phyloP scores from a whole-genome alignment of 1,139 yeast genomes.

The Pichia cactophila region DNA sequence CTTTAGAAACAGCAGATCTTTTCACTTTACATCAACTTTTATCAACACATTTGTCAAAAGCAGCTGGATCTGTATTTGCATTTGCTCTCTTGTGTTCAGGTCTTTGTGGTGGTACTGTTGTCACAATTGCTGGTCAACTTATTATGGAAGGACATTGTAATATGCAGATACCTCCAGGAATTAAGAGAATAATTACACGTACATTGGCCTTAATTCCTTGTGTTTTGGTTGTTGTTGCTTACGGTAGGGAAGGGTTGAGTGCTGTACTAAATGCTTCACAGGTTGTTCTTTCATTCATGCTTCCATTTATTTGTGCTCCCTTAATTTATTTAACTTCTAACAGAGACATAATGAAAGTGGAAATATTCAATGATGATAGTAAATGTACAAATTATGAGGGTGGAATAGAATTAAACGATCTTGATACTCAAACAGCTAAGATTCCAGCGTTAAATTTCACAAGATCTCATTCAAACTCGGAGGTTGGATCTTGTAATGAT shows the following conservation, averaged over 20 bases:
- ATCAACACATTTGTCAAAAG: slow-evolving; percentile 66
- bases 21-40: slow-evolving; percentile 77
- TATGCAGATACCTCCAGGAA: slow-evolving; percentile 83
- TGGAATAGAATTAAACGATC: slow-evolving; percentile 7
- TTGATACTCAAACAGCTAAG: neutral
- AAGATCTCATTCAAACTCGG: neutral
- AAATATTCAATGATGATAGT: slow-evolving; percentile 14
- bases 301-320: slow-evolving; percentile 82
- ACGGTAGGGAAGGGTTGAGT: slow-evolving; percentile 84
- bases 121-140: slow-evolving; percentile 95
- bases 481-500: neutral
- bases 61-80: slow-evolving; percentile 90
- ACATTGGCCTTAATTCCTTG: slow-evolving; percentile 86
- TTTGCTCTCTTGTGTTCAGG: slow-evolving; percentile 91
- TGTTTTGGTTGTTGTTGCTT: slow-evolving; percentile 61
- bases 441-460: neutral
- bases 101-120: slow-evolving; percentile 96
- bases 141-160: slow-evolving; percentile 88
- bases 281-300: slow-evolving; percentile 72
- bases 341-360: slow-evolving; percentile 65
- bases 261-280: slow-evolving; percentile 78
- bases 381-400: neutral
- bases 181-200: slow-evolving; percentile 76
- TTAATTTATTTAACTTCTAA: slow-evolving; percentile 61
- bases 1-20: slow-evolving; percentile 56